Evolutionary conservation across 257 asterid species (phyloP).

Genomic region (Solanum chmielewskii): DNA sequence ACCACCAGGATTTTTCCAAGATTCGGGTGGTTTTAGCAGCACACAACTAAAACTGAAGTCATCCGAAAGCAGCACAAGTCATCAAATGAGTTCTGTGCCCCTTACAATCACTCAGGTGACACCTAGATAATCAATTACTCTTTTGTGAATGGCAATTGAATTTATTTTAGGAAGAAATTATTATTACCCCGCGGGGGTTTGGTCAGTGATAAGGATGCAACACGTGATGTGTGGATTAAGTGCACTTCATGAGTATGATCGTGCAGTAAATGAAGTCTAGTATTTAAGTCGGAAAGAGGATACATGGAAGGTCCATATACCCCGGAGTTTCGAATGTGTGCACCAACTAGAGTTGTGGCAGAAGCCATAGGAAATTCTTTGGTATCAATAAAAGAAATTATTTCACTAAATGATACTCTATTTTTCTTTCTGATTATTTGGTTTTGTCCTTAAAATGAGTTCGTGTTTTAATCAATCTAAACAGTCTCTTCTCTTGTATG

Average conservation of each 20-base stretch:
- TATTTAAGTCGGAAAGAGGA: neutral
- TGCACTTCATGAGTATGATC: neutral
- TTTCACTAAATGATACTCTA: neutral
- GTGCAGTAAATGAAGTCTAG: neutral
- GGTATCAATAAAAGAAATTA: neutral
- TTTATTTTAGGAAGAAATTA: neutral
- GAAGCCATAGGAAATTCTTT: neutral
- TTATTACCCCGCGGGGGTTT: neutral
- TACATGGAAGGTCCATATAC: neutral
- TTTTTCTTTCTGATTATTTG: neutral
- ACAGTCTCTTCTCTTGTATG: neutral
- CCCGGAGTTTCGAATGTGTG: neutral
- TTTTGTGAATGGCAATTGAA: neutral
- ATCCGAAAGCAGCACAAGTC: conserved; percentile 47
- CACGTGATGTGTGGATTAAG: neutral
- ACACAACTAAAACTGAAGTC: conserved; percentile 27
- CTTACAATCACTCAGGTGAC: conserved; percentile 43
- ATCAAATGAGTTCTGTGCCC: conserved; percentile 45
- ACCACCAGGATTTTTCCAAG: conserved; percentile 70
- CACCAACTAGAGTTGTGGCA: neutral
- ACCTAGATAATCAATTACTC: conserved; percentile 38
- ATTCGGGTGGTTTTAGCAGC: conserved; percentile 18
- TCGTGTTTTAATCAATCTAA: neutral
- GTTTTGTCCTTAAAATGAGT: neutral
- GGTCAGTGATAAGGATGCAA: neutral